Base-by-base conservation (phyloP, 129 eudicot species). In the Erigeron canadensis region DNA sequence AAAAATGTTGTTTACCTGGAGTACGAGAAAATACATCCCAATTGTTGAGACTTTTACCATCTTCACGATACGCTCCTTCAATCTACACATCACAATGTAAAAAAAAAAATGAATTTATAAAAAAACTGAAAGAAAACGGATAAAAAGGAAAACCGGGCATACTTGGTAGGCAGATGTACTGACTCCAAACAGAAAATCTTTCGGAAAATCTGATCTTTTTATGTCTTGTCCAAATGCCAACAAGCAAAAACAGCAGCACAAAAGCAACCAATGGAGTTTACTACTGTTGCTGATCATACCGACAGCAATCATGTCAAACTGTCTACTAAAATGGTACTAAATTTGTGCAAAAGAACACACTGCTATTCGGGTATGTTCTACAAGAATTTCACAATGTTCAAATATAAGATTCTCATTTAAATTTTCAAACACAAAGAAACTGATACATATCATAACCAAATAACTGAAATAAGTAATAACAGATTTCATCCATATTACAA, bases 41-140 rank as follows among this genome's bases (percentile, higher is more conserved):
- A 66, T 86, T 84, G 77, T 77, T 83, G 18, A 85, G 85, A 37
- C 86, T 75, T 81, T 84, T 94, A 19, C 96, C 92, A 84, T 89
- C 98, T 78, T 89, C 96, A 65, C 78, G 77, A 81, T 63, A 79
- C 11, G 87, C 98, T 42, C 98, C 98, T 89, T 89, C 98, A 71
- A 87, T 83, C 98, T 93, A 62, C 63, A 62, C 63, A 71, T 56
- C 53, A 59, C 28, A 44, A 43, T 37, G 37, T 38, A 10, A 2
- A 41, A 15, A 7, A 15, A 7, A 6, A 50, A 28, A 40, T 44
- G 8, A 67, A 45, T 19, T 10, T 4, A 44, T 63, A 10, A 39
- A 19, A 71, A 64, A 57, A 63, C 0, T 7, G 41, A 37, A 62
- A 61, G 40, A 37, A n/a, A 50, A 47, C 4, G 17, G 18, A 63